A percentile compares a stretch with the other conserved stretches of the same genome.
phyloP scores from a whole-genome alignment of 1,139 yeast genomes.

The Ogataea hybrid region DNA sequence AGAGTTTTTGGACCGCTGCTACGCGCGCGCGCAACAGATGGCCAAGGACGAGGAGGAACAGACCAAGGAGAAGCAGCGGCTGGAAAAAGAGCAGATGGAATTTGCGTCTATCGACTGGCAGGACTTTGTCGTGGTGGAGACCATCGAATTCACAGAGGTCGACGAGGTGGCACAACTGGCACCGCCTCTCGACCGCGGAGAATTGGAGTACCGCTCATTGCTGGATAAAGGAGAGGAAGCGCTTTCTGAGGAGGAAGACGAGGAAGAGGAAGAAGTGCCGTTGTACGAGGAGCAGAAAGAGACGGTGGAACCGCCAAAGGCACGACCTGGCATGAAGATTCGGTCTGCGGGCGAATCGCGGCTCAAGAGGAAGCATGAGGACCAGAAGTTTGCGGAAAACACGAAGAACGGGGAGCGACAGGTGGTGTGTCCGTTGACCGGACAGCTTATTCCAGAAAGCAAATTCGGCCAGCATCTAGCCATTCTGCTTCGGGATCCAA shows the following conservation, averaged over 20 bases:
- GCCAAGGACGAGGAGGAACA: slow-evolving; percentile 39
- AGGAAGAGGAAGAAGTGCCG: slow-evolving; percentile 14
- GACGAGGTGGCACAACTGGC: slow-evolving; percentile 65
- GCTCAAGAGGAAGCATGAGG: slow-evolving; percentile 30
- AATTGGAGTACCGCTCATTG: slow-evolving; percentile 60
- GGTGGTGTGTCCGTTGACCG: slow-evolving; percentile 73
- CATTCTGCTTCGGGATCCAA: slow-evolving; percentile 74
- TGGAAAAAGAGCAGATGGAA: slow-evolving; percentile 41
- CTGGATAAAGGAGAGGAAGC: slow-evolving; percentile 39
- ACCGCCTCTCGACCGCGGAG: slow-evolving; percentile 57
- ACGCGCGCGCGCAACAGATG: slow-evolving; percentile 55
- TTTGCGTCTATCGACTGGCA: slow-evolving; percentile 89
- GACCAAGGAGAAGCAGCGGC: slow-evolving; percentile 28
- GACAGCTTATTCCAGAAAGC: slow-evolving; percentile 64
- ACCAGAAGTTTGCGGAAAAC: slow-evolving; percentile 10
- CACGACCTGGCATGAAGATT: slow-evolving; percentile 61
- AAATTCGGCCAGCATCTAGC: slow-evolving; percentile 73
- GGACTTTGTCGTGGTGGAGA: slow-evolving; percentile 70
- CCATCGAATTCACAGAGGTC: slow-evolving; percentile 62
- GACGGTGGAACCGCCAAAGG: slow-evolving; percentile 15
- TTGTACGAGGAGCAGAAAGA: slow-evolving; percentile 15
- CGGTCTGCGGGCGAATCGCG: slow-evolving; percentile 70
- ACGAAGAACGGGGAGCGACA: slow-evolving; percentile 34
- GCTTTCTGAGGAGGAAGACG: slow-evolving; percentile 15
- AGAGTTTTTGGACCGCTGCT: slow-evolving; percentile 49